Base-by-base conservation (phyloP, 805 yeast genomes). In the Pichia californica region DNA sequence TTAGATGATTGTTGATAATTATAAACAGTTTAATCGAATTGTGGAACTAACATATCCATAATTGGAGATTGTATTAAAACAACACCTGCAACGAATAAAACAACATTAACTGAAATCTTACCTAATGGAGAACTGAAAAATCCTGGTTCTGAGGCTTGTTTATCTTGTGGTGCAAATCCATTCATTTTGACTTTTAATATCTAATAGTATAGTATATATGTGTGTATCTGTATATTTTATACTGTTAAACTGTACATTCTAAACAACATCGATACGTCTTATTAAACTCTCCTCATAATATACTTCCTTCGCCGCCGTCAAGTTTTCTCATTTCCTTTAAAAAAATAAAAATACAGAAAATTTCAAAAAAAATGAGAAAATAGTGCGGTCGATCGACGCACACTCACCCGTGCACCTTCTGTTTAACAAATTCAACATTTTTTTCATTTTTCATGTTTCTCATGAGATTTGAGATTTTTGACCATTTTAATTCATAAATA, bases 21-120 rank as follows among this genome's bases (percentile, higher is more conserved):
- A 7, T 5, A 5, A 23, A 11, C n/a, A 19, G 26, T 30, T 36
- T 52, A 58, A 49, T 55, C 61, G 36, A 64, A 53, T 53, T 83
- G 91, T 41, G 93, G 93, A 55, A 83, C 88, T 67, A 84, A 67
- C 77, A 81, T 76, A 45, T 83, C 91, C 86, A 82, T 81, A 56
- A 82, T 65, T 53, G 89, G 83, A 38, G 88, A 81, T 68, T 81
- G 87, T 53, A 85, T 76, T 62, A 84, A 76, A 20, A 79, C 77
- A 52, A 83, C 84, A 61, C 93, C 93, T 38, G 83, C 77, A 45
- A 74, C 76, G 57, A 85, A 84, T 48, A 83, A 69, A 31, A 70
- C 71, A 46, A 75, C 77, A 63, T 84, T 83, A 35, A 83, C 61
- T 38, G 77, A 71, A 43, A 83, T 68, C 45, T 87, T 79, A 68